These are phyloP conservation scores for Niebla homalea DNA, from an alignment of 495 filamentous ascomycete species.

Conservation along the genomic window DNA sequence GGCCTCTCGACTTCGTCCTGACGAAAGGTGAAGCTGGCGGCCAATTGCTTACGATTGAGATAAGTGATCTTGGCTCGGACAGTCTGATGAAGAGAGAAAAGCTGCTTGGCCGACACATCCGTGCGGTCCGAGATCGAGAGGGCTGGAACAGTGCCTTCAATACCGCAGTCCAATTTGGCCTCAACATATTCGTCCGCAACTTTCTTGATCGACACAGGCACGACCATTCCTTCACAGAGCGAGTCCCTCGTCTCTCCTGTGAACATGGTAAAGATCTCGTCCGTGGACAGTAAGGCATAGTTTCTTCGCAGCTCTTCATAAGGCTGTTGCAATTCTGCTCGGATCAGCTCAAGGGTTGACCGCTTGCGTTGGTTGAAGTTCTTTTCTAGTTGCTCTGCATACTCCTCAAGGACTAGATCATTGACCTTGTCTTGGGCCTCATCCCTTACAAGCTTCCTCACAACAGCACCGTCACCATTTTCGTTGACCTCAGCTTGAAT, in stretches of 20 bases:
- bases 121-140: conserved; percentile 55
- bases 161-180: conserved; percentile 82
- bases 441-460: conserved; percentile 82
- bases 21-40: conserved; percentile 67
- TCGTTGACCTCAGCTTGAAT: conserved; percentile 87
- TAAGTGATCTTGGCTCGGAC: conserved; percentile 76
- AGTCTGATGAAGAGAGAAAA: conserved; percentile 63
- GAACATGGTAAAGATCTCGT: conserved; percentile 93
- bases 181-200: conserved; percentile 86
- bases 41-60: conserved; percentile 69
- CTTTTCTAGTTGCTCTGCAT: conserved; percentile 85
- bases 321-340: conserved; percentile 79
- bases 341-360: conserved; percentile 90
- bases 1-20: conserved; percentile 66
- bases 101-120: conserved; percentile 38
- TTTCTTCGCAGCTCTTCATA: conserved; percentile 87
- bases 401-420: conserved; percentile 89
- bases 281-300: conserved; percentile 53
- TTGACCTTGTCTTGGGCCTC: conserved; percentile 90
- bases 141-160: conserved; percentile 72
- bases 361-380: conserved; percentile 91
- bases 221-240: conserved; percentile 74
- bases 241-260: conserved; percentile 85
- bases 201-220: conserved; percentile 75
- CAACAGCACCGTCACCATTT: conserved; percentile 74